Conservation (phyloP, 1,284 basidiomycete species). For the Trichosporon sp. region DNA sequence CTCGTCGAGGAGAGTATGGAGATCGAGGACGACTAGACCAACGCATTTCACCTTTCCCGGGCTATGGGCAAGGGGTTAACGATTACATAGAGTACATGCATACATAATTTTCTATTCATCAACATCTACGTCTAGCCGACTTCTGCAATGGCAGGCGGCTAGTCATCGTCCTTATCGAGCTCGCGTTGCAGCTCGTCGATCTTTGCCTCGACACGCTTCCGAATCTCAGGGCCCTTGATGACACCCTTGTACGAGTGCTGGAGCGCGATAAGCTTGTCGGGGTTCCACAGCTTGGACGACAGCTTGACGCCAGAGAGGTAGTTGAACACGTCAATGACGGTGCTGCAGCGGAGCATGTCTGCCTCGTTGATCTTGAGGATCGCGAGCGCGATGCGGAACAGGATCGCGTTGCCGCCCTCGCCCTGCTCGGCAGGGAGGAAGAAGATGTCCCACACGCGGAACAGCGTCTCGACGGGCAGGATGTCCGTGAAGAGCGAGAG, state of each 20-base stretch:
- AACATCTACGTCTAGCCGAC: neutral
- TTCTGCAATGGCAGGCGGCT: neutral
- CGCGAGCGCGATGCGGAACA: conserved; percentile 83
- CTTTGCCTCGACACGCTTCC: neutral
- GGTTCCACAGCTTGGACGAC: conserved; percentile 85
- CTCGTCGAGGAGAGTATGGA: neutral
- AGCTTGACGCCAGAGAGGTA: conserved; percentile 64
- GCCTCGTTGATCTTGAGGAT: conserved; percentile 77
- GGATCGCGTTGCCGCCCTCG: conserved; percentile 65
- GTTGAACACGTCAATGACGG: conserved; percentile 79
- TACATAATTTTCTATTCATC: neutral
- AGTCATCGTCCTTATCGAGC: neutral
- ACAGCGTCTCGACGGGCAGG: conserved; percentile 87
- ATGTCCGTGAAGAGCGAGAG: conserved; percentile 94
- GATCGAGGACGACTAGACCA: neutral
- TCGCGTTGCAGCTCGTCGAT: neutral
- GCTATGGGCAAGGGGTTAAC: neutral
- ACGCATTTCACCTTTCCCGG: neutral
- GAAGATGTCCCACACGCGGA: conserved; percentile 92
- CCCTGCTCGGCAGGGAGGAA: conserved; percentile 59
- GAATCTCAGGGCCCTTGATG: conserved; percentile 12
- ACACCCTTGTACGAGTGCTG: conserved; percentile 39
- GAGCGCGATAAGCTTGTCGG: conserved; percentile 73
- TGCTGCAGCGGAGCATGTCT: conserved; percentile 74
- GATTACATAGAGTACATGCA: neutral